Percentiles rank a stretch among this genome's conserved stretches.
These are phyloP conservation scores for Saccharum spontaneum DNA, from an alignment of 176 grass and related monocot species.

Conservation along the genomic window DNA sequence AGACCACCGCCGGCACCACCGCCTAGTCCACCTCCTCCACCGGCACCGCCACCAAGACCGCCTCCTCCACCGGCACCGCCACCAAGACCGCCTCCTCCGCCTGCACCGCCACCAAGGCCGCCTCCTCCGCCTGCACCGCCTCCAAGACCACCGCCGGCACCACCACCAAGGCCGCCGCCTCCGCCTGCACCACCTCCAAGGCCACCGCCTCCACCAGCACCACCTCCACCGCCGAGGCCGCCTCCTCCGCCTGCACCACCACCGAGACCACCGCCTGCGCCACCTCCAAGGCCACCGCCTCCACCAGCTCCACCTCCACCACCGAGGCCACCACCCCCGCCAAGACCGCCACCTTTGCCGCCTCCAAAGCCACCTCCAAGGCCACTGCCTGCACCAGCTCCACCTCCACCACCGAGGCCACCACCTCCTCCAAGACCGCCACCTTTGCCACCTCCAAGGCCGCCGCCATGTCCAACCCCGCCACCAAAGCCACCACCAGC, in stretches of 20 bases:
- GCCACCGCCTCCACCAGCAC: background rate
- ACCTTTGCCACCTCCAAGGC: background rate
- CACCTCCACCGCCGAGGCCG: background rate
- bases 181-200: background rate
- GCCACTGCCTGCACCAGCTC: background rate
- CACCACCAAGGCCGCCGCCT: background rate
- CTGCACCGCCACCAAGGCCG: background rate
- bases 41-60: background rate
- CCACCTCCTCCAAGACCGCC: background rate
- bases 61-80: background rate
- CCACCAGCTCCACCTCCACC: conserved; percentile 12
- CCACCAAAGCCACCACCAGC: background rate
- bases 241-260: background rate
- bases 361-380: conserved; percentile 12
- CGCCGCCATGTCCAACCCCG: background rate
- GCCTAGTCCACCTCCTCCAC: conserved; percentile 3
- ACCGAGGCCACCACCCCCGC: background rate
- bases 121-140: background rate
- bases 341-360: background rate
- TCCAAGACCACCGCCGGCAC: background rate
- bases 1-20: background rate
- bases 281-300: background rate
- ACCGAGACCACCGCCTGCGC: background rate
- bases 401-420: background rate
- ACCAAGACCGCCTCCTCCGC: background rate